Evolutionary conservation across 2,329 filamentous ascomycete species (phyloP), one percentile per base, ranked within the genome.

Genomic region (Trichophyton mentagrophytes): DNA sequence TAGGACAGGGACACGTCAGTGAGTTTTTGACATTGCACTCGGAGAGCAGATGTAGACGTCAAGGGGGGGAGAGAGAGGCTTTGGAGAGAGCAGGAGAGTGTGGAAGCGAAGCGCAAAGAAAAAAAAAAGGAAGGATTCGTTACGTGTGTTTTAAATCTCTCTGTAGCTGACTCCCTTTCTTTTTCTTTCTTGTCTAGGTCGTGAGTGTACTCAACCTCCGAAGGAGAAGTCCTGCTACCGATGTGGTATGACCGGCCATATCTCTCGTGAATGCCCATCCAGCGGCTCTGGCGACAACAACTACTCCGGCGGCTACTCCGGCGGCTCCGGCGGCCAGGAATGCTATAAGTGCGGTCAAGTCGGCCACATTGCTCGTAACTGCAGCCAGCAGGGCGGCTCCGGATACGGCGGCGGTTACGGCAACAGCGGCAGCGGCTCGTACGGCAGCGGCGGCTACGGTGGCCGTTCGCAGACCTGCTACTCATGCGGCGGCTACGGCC

Each of bases 281-380:
- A 69, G 72, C 60, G 71, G 68, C 61, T 72, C 71, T 53, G 77
- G 76, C 63, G 76, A 76, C 68, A 77, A 76, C 66, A 57, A 42
- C 17, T 22, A 27, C 17, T 40, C 78, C 66, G 74, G 77, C 65
- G 74, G 75, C 66, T 74, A 73, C 67, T 74, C 77, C 65, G 73
- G 77, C 61, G 64, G 63, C 27, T 65, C 62, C 22, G 69, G 70
- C 57, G 71, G 73, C 62, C 77, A 87, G 67, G 87, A 95, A 78
- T 96, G 90, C 85, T 96, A 96, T 85, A 96, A 96, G 87, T 99
- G 93, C 78, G 91, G 91, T 65, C 89, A 96, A 80, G 82, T 90
- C 67, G 93, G 93, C 63, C 93, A 97, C 82, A 96, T 97, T 75
- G 92, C 93, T 69, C 90, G 82, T 69, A 82, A 80, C 70, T 80